Evolutionary conservation across 176 grass and related monocot genomes (phyloP).

Genomic region (Otatea glauca): DNA sequence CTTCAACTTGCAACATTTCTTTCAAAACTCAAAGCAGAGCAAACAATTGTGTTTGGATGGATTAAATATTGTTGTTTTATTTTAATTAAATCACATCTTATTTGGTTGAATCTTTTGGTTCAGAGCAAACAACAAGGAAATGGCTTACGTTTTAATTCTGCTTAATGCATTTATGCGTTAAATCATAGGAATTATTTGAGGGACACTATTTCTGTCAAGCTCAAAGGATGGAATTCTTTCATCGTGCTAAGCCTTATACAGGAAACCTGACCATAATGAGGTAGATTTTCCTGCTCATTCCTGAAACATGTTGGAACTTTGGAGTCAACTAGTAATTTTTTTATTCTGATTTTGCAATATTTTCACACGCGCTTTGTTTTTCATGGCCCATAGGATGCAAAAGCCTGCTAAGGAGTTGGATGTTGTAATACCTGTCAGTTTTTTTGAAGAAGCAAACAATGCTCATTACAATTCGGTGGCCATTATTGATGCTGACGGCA

Average conservation of each 20-base stretch:
- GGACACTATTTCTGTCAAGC: conserved; percentile 97
- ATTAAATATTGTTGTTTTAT: conserved; percentile 21
- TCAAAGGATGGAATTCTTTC: conserved; percentile 87
- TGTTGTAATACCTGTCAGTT: conserved; percentile 87
- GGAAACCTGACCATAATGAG: conserved; percentile 86
- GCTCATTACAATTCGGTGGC: conserved; percentile 98
- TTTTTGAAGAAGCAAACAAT: conserved; percentile 95
- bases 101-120: conserved; percentile 11
- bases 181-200: conserved; percentile 86
- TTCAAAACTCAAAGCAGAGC: conserved; percentile 8
- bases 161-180: background rate
- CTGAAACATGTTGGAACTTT: background rate
- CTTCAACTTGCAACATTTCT: background rate
- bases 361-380: background rate
- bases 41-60: background rate
- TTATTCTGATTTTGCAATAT: background rate
- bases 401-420: conserved; percentile 88
- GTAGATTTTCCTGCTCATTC: conserved; percentile 42
- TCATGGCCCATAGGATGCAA: conserved; percentile 71
- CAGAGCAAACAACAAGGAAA: background rate
- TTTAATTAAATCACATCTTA: background rate
- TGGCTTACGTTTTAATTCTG: background rate
- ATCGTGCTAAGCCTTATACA: conserved; percentile 87
- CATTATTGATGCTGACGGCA: conserved; percentile 88
- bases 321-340: conserved; percentile 11